Percentiles rank a stretch among this genome's conserved stretches.
phyloP scores from a whole-genome alignment of 2,329 filamentous ascomycete genomes.

The Monosporascus sp. region DNA sequence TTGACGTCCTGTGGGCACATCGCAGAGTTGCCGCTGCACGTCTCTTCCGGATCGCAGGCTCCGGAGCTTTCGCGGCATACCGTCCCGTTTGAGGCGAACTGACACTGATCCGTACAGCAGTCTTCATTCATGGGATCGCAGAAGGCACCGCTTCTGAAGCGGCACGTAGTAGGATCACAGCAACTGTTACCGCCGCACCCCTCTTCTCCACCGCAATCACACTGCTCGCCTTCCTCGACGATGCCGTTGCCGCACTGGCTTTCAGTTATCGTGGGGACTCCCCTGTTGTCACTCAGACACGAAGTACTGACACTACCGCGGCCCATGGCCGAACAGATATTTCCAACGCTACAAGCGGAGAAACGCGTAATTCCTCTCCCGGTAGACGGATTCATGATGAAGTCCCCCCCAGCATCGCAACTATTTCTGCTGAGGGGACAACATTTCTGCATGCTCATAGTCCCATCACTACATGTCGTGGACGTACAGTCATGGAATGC shows the following conservation, averaged over 20 bases:
- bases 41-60: conserved; percentile 79
- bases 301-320: conserved; percentile 68
- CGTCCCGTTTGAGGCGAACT: conserved; percentile 60
- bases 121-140: conserved; percentile 82
- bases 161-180: conserved; percentile 83
- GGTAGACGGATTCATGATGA: conserved; percentile 96
- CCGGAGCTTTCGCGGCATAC: conserved; percentile 80
- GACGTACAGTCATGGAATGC: conserved; percentile 88
- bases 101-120: conserved; percentile 66
- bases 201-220: conserved; percentile 79
- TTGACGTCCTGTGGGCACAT: conserved; percentile 71
- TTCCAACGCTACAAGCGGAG: conserved; percentile 85
- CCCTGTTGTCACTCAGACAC: conserved; percentile 82
- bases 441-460: conserved; percentile 54
- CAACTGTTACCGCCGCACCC: conserved; percentile 73
- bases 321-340: conserved; percentile 83
- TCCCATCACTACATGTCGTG: conserved; percentile 60
- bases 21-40: conserved; percentile 67
- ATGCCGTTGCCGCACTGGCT: conserved; percentile 95
- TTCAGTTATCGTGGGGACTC: conserved; percentile 74
- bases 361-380: conserved; percentile 68
- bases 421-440: conserved; percentile 66
- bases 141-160: conserved; percentile 68
- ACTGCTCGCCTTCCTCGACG: conserved; percentile 89
- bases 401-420: conserved; percentile 74